Percentiles rank a stretch among this genome's conserved stretches.
phyloP scores from a whole-genome alignment of 2,329 filamentous ascomycete genomes.

The Pleoardoris graminearum region DNA sequence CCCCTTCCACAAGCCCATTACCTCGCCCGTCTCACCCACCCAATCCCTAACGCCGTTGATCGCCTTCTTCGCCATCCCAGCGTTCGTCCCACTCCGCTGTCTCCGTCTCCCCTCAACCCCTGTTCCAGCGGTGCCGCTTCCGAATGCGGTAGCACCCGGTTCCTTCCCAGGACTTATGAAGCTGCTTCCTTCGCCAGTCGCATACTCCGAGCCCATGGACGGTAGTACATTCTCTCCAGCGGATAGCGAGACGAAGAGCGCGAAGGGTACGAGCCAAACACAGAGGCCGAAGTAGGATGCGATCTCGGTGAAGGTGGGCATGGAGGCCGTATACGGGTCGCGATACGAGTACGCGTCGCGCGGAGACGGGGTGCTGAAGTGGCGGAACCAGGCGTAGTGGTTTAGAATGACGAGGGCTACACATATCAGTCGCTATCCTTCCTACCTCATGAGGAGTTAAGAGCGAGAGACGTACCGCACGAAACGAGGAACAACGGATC shows the following conservation, averaged over 20 bases:
- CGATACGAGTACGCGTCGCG: conserved; percentile 57
- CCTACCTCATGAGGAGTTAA: background rate
- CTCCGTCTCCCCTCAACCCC: conserved; percentile 37
- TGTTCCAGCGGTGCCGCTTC: conserved; percentile 38
- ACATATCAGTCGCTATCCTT: conserved; percentile 4
- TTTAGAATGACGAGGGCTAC: conserved; percentile 80
- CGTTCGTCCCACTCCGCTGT: conserved; percentile 57
- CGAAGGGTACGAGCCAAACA: conserved; percentile 95
- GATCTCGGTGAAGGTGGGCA: conserved; percentile 90
- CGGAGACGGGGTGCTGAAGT: conserved; percentile 70
- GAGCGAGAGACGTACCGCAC: conserved; percentile 62
- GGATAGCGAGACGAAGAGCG: conserved; percentile 90
- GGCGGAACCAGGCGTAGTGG: conserved; percentile 93
- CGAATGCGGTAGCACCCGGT: conserved; percentile 23
- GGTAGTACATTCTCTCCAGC: conserved; percentile 94
- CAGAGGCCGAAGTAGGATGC: conserved; percentile 95
- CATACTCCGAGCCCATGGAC: conserved; percentile 81
- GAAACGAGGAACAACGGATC: conserved; percentile 86
- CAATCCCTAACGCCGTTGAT: conserved; percentile 67
- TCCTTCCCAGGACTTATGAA: conserved; percentile 51
- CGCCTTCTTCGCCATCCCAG: conserved; percentile 60
- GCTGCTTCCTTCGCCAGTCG: conserved; percentile 60
- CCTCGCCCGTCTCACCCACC: conserved; percentile 63
- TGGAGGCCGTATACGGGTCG: conserved; percentile 56
- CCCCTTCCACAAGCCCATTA: conserved; percentile 65